Evolutionary conservation across 73 alveolate species (phyloP), one percentile per base, ranked within the genome.

Genomic region (Paramecium sexaurelia): DNA sequence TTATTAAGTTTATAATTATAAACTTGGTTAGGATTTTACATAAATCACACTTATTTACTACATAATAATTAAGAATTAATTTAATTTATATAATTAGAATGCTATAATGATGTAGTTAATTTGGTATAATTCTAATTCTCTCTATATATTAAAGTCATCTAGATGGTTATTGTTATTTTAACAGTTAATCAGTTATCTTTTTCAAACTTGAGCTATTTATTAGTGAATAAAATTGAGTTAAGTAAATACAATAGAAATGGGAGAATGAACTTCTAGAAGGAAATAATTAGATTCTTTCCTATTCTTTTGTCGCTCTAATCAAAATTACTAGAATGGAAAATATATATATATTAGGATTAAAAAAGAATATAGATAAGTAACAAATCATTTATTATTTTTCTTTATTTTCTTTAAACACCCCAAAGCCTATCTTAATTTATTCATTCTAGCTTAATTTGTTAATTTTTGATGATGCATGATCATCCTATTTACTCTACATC

Each of bases 401-500:
- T 40, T 71, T 29, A 71, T 71, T 71, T 71, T 71, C 86, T 71
- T 71, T 15, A 71, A 33, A 19, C 86, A 71, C 37, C 86, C 86
- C 15, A 71, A 19, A 35, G 86, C 86, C 15, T 32, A n/a, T 10
- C 86, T 71, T 20, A 71, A 37, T 71, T 71, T 35, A 35, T 71
- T 71, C 86, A 71, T 71, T 71, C 86, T 32, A 27, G 55, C 19
- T 71, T 71, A 17, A 13, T 71, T 71, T 13, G 86, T 35, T 33
- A 35, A 20, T 37, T 37, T 71, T 37, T 71, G 56, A 71, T 71
- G 86, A 37, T 71, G 86, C 86, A 71, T 71, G 55, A 71, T 71
- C 86, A 71, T 71, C 56, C 86, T 71, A 36, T 71, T 71, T 37
- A 71, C 86, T 71, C 32, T 71, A 71, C 86, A 71, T 36, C 86